Base-by-base conservation (phyloP, 2,329 filamentous ascomycete genomes). In the Zymoseptoria passerinii region DNA sequence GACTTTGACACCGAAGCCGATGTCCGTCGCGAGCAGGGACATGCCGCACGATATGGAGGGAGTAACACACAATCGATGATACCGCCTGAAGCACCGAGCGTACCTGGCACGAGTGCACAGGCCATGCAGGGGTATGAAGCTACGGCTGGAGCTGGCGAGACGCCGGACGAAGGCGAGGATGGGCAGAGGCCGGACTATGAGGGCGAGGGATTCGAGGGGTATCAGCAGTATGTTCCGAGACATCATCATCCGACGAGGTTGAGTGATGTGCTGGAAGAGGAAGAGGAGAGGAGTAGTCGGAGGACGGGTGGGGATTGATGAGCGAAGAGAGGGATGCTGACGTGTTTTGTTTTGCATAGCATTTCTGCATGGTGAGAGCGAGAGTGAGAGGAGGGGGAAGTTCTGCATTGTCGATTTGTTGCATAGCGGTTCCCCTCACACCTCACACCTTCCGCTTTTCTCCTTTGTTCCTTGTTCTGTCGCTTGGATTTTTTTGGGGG, bases 201-300 rank as follows among this genome's bases (percentile, higher is more conserved):
- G 62, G 69, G 69, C 18, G 87, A 90, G 16, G 81, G 83, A 1
- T 80, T 84, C 2, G 86, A 94, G 63, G 75, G 76, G n/a, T 78
- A 90, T 62, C 86, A 87, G 23, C 82, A 62, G 44, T 63, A 62
- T 51, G 62, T 60, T 85, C 61, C 62, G 5, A 72, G 78, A 57
- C 91, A 95, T 73, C 89, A 94, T 65, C 90, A 96, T 74, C 91
- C 91, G 0, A 95, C 91, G 8, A 80, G 92, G 58, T 77, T 96
- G 62, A 95, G 90, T 72, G 91, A 95, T 74, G 91, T 96, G 28
- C 81, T 94, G 69, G 90, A 90, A 69, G 87, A 95, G 63, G 89
- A 94, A 65, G 90, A 95, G 74, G 68, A 72, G 62, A 64, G 70
- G 53, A 71, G 72, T 58, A 69, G 65, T 58, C 59, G 71, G 28